These are phyloP conservation scores for Mortierella antarctica DNA, from an alignment of 192 early-diverging fungal genomes.

Conservation along the genomic window DNA sequence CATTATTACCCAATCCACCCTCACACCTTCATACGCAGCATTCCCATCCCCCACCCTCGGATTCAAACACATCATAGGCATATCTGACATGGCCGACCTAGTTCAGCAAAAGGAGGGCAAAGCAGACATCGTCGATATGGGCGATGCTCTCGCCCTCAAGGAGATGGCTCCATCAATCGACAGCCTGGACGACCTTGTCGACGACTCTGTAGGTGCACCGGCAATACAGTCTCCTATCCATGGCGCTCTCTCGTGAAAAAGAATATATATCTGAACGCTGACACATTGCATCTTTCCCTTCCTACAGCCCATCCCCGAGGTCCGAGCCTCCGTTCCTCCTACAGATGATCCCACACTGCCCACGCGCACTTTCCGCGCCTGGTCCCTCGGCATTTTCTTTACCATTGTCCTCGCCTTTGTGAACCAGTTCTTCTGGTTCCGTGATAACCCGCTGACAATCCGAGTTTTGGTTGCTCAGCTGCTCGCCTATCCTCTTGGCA, in stretches of 20 bases:
- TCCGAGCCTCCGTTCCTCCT: constrained; percentile 74
- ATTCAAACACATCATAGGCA: background rate
- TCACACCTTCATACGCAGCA: too few species aligned
- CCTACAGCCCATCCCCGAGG: constrained; percentile 72
- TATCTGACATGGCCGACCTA: constrained; percentile 27
- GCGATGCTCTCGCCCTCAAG: constrained; percentile 16
- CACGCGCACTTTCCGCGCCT: constrained; percentile 78
- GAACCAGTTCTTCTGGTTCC: constrained; percentile 91
- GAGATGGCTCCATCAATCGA: constrained; percentile 28
- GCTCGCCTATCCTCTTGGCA: constrained; percentile 80
- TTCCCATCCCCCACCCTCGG: too few species aligned
- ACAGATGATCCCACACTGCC: constrained; percentile 75
- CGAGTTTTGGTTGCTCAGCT: constrained; percentile 78
- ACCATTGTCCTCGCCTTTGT: constrained; percentile 69
- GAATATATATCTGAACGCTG: too few species aligned
- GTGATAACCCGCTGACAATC: constrained; percentile 80
- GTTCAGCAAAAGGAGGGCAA: constrained; percentile 27
- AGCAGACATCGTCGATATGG: constrained; percentile 13
- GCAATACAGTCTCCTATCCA: background rate
- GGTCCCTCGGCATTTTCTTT: constrained; percentile 80
- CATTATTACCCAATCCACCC: too few species aligned
- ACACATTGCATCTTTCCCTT: background rate
- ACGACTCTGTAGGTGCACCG: constrained; percentile 53
- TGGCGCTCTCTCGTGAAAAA: background rate
- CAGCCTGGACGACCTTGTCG: constrained; percentile 29